Evolutionary conservation across 2,329 filamentous ascomycete species (phyloP), one percentile per base, ranked within the genome.

Genomic region (Fusarium nodosum): DNA sequence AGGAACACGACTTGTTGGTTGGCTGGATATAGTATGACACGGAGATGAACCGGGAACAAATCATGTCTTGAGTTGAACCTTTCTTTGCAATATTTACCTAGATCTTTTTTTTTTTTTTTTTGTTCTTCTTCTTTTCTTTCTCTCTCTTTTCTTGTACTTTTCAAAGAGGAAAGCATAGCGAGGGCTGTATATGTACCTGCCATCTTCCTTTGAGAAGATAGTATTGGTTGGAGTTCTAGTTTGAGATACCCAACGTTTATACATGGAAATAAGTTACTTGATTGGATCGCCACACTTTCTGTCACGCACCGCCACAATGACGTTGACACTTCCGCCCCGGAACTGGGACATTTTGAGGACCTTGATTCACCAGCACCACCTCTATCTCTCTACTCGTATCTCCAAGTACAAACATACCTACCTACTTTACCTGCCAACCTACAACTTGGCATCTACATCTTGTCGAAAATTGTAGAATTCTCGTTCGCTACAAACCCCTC

Each of bases 261-360:
- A 66, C 47, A 50, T 44, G 41, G 52, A 64, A 58, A 58, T 15
- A 53, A 54, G 60, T 33, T 42, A 50, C 30, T 66, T 66, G 47
- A 48, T 65, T 65, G 61, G 54, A 30, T 68, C 72, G 76, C 76
- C 76, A 77, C 75, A 44, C 59, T 72, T 72, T 69, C 68, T 69
- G 24, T 39, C 71, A 67, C 41, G 61, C 60, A 65, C 77, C 75
- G 79, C 80, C 80, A 81, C 81, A 79, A 82, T 82, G 81, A 82
- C 81, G 79, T 82, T 77, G 76, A 74, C 72, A 64, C 62, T 63
- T 30, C 50, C 56, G 51, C 51, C 16, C 48, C 30, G 24, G 24
- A 33, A 45, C 57, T 60, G 46, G 60, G 56, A 50, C 45, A 47
- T 26, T 48, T 60, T 60, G 63, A 58, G 61, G 61, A 44, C 56